Evolutionary conservation across 306 rosid species (phyloP).

Genomic region (Trichosanthes cucumerina): DNA sequence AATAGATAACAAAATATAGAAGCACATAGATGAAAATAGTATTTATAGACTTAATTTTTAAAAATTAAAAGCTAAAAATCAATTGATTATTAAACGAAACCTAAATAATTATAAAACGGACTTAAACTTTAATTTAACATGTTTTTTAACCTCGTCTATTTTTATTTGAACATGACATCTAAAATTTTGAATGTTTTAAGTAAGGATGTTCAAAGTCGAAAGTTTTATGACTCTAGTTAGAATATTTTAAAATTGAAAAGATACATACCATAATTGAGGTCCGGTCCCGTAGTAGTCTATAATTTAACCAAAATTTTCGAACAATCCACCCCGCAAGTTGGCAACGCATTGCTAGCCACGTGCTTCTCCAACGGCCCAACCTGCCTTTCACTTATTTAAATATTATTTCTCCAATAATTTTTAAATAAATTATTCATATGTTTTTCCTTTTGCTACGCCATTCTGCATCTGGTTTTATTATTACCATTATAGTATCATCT

Average conservation of each 20-base stretch:
- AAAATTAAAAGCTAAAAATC: no score
- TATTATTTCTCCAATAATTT: constrained; percentile 2
- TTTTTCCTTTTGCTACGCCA: not conserved
- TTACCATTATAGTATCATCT: not conserved
- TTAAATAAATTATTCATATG: not conserved
- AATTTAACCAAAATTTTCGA: not conserved
- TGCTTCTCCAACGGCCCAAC: not conserved
- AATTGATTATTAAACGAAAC: no score
- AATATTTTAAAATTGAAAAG: not conserved
- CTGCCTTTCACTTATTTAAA: not conserved
- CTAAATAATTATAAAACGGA: no score
- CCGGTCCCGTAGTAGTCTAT: not conserved
- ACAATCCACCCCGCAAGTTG: not conserved
- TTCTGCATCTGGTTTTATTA: not conserved
- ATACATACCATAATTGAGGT: not conserved
- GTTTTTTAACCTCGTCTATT: no score
- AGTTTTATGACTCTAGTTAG: not conserved
- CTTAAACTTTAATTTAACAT: no score
- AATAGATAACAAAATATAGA: no score
- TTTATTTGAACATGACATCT: not conserved
- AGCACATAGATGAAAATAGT: no score
- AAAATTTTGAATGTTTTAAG: no score
- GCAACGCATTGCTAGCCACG: constrained; percentile 5
- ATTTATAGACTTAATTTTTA: no score
- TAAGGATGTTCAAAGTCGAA: not conserved